Base-by-base conservation (phyloP, 2,329 filamentous ascomycete genomes). In the Apiospora sp. region DNA sequence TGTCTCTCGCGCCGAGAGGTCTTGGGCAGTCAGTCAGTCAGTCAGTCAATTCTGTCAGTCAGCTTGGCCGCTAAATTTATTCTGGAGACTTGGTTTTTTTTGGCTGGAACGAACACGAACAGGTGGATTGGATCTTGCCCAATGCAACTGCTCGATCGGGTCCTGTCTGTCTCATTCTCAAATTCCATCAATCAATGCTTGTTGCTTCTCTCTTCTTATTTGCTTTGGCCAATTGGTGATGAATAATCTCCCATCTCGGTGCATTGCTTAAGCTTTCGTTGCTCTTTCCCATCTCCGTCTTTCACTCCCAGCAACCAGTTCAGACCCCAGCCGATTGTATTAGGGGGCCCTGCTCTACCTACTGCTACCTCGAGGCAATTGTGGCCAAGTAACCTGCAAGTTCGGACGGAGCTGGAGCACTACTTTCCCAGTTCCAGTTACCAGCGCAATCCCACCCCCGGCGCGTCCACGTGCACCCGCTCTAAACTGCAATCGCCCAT, bases 401-500 rank as follows among this genome's bases (percentile, higher is more conserved):
- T 61, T 61, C 30, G 54, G 54, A 61, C 27, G 30, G 27, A 37
- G 54, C 54, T 61, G 54, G 54, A 61, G 54, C 51, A 58, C 24
- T 19, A 61, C 54, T 61, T 61, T 61, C 54, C 54, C 54, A 61
- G 30, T 34, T 34, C 30, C 30, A 22, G 30, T 49, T 14, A 49
- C 46, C 46, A 51, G n/a, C 46, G 22, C 46, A 49, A n/a, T 49
- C 22, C 22, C 46, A 7, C 14, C 19, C 30, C 54, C 54, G 54
- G 37, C 30, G 54, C 54, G 54, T 61, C 54, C 54, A 64, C 58
- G 58, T 64, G 58, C 58, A 64, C 58, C 13, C 41, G 19, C 58
- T 64, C 34, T 37, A 64, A 41, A 64, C 58, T 64, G 58, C 34
- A n/a, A 64, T 41, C 58, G 58, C 58, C 58, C 58, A n/a, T 61